Evolutionary conservation across 306 rosid genomes (phyloP), one percentile per base, ranked within the genome.

Genomic region (Vicia sativa): DNA sequence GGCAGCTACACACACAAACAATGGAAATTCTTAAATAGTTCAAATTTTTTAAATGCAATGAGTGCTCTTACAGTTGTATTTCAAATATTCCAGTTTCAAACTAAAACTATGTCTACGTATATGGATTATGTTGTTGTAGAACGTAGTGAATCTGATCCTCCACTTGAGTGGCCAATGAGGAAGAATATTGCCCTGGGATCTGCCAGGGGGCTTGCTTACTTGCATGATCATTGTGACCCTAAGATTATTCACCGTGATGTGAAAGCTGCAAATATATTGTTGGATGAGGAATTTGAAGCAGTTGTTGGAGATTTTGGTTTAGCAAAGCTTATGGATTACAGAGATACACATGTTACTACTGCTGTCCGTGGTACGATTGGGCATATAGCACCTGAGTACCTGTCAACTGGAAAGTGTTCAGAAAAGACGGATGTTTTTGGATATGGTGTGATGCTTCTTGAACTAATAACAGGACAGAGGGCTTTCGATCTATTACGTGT

Each of bases 371-470:
- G 97, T 73, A 93, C 98, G 8, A 86, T 88, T 75, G 98, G 98
- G 50, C 98, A 93, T 70, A 93, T 93, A 54, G 98, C 96, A 46
- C 98, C 98, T 1, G 98, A 93, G 78, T 93, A 86, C 71, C 87
- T 93, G 50, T 90, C 98, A 68, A 93, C 97, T 56, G 97, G 98
- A 76, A 93, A 90, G 66, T 90, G 95, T 72, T 93, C 97, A 8
- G 98, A 93, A 77, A 93, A 93, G 80, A 90, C 97, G 35, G 98
- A 93, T 63, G 96, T 90, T 78, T 93, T 93, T 75, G 98, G 98
- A 67, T 93, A 90, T 26, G 99, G 99, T 14, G 99, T 88, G 76
- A 93, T 88, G 97, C 97, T 93, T 84, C 97, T 93, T 65, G 99
- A 93, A 78, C 85, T 93, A 65, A 87, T 93, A 65, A 93, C 99